Base-by-base conservation (phyloP, 2,329 filamentous ascomycete species). In the Fusarium sp. region DNA sequence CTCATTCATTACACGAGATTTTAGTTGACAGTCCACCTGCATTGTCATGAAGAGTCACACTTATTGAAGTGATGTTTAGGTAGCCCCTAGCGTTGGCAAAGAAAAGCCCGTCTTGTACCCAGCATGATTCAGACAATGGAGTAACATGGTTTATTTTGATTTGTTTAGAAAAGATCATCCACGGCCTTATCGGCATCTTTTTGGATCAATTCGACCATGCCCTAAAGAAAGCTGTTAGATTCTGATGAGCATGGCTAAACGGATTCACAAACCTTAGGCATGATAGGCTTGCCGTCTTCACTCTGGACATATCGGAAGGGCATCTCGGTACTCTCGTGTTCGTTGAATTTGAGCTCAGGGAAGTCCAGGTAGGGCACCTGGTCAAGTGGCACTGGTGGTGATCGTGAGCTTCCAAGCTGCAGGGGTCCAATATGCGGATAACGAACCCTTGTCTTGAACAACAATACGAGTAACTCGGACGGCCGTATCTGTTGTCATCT, bases 401-500 rank as follows among this genome's bases (percentile, higher is more conserved):
- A 70, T 52, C 71, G 69, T 68, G 45, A 69, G 62, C 45, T 62
- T 56, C 25, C n/a, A 31, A 29, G 38, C 35, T 38, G 22, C 46
- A 65, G 46, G 41, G 29, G 33, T 13, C 33, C 12, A 15, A 29
- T 20, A n/a, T 20, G 18, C 22, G 38, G 46, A 64, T 60, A 54
- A 79, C 88, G 72, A 82, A 97, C 95, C 88, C 84, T 92, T 92
- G 73, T 95, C 90, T 78, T 97, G 93, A 15, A 95, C 91, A 10
- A 98, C 93, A 75, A 97, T 92, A 73, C 96, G 90, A 36, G 96
- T 98, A 47, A 98, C 95, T 74, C 96, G 89, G 55, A 98, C 96
- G 8, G 96, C 96, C 25, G 96, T 99, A 81, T 99, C 96, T 8
- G 96, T 99, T 6, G 96, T 98, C 95, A 99, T 98, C 83, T 99